phyloP scores from a whole-genome alignment of 2,329 filamentous ascomycete genomes.

The Metarhizium robertsii region DNA sequence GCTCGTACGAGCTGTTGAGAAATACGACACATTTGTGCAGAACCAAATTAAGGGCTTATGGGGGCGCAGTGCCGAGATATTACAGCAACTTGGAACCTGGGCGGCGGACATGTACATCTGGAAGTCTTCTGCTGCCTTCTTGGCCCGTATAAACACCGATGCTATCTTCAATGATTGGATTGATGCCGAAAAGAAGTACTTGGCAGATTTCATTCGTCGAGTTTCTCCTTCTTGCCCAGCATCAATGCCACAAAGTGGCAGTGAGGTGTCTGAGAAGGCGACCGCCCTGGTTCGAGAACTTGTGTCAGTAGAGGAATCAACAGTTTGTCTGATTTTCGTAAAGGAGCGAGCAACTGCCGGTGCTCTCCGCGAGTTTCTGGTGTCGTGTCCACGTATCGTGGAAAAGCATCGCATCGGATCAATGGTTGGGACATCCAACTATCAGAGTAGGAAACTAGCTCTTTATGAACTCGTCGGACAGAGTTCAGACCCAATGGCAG shows the following conservation, averaged over 20 bases:
- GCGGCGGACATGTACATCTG: constrained; percentile 58
- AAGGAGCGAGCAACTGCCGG: constrained; percentile 51
- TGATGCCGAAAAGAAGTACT: constrained; percentile 44
- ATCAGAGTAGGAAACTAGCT: constrained; percentile 25
- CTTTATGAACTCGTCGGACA: constrained; percentile 28
- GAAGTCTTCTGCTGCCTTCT: constrained; percentile 31
- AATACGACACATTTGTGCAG: constrained; percentile 39
- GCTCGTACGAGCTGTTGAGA: constrained; percentile 30
- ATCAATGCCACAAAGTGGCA: constrained; percentile 5
- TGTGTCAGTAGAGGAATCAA: constrained; percentile 28
- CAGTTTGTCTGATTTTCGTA: constrained; percentile 59
- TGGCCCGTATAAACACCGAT: constrained; percentile 12
- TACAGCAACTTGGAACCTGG: constrained; percentile 55
- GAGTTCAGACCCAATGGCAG: constrained; percentile 18
- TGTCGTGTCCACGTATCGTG: constrained; percentile 37
- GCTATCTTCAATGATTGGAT: constrained; percentile 29
- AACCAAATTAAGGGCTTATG: constrained; percentile 48
- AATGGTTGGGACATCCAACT: constrained; percentile 45
- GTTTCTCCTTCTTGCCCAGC: constrained; percentile 16
- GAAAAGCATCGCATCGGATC: constrained; percentile 39
- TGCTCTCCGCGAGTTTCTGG: constrained; percentile 50
- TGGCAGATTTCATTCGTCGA: constrained; percentile 35
- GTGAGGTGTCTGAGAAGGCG: constrained; percentile 48
- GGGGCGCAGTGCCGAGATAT: constrained; percentile 39
- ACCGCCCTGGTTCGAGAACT: constrained; percentile 43